phyloP scores from a whole-genome alignment of 2,329 filamentous ascomycete genomes.

The Penicillium sp. region DNA sequence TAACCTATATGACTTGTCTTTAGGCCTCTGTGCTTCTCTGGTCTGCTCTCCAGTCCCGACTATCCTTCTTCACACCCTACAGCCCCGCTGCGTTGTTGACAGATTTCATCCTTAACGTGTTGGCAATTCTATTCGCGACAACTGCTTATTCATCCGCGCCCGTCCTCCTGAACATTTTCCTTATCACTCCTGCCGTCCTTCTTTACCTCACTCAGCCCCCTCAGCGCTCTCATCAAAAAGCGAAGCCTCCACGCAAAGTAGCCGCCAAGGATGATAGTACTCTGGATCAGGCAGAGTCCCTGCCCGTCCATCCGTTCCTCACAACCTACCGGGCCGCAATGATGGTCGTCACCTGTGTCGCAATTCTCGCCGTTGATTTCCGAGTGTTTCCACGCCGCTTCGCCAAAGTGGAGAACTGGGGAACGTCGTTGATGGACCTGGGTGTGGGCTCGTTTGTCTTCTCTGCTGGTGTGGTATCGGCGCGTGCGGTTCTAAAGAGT shows the following conservation, averaged over 20 bases:
- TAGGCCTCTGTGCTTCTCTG: conserved; percentile 83
- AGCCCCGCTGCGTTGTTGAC: conserved; percentile 66
- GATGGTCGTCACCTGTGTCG: conserved; percentile 85
- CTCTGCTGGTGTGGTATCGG: conserved; percentile 86
- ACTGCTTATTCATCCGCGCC: conserved; percentile 81
- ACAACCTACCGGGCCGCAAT: conserved; percentile 89
- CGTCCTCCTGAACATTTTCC: conserved; percentile 71
- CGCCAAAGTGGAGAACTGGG: conserved; percentile 99
- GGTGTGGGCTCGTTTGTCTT: conserved; percentile 98
- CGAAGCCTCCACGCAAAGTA: conserved; percentile 35
- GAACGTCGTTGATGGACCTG: conserved; percentile 97
- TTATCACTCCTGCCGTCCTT: conserved; percentile 70
- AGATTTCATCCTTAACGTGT: conserved; percentile 87
- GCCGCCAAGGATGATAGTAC: conserved; percentile 24
- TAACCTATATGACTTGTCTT: background rate
- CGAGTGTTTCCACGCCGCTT: conserved; percentile 89
- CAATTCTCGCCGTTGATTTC: conserved; percentile 97
- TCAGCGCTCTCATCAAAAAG: conserved; percentile 34
- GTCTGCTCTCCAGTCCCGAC: conserved; percentile 82
- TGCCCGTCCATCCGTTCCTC: conserved; percentile 88
- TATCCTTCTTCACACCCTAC: conserved; percentile 81
- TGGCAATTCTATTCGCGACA: conserved; percentile 77
- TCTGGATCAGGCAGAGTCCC: conserved; percentile 45
- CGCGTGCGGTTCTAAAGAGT: conserved; percentile 75
- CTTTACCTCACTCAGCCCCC: conserved; percentile 53